phyloP scores from a whole-genome alignment of 306 rosid species.

The Coriaria nepalensis region DNA sequence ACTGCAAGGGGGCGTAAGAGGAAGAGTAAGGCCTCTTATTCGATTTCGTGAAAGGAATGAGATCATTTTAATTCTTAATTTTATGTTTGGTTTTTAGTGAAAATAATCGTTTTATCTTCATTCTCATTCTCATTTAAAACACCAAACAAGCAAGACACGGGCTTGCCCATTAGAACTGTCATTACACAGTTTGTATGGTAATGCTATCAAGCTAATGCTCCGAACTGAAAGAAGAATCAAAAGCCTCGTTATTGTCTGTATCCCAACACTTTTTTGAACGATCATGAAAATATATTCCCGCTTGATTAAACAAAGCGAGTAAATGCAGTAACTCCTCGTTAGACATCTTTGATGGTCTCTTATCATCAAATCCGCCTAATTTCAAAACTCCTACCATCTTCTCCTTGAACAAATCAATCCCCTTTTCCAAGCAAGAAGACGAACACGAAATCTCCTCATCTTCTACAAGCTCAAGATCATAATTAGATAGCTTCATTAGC shows the following conservation, averaged over 20 bases:
- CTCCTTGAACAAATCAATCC: constrained; percentile 18
- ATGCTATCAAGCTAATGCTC: constrained; percentile 2
- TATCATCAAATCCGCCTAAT: constrained; percentile 43
- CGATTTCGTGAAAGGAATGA: too few relatives aligned
- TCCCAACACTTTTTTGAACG: constrained; percentile 16
- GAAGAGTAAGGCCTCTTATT: neutral
- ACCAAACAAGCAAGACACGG: too few relatives aligned
- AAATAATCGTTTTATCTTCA: too few relatives aligned
- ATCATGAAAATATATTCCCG: constrained; percentile 52
- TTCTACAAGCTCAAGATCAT: constrained; percentile 3
- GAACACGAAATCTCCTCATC: constrained; percentile 8
- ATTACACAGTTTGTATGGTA: constrained; percentile 4
- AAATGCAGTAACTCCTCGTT: constrained; percentile 45
- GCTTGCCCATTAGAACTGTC: too few relatives aligned
- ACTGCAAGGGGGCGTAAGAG: too few relatives aligned
- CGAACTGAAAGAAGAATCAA: constrained; percentile 16
- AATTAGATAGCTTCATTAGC: constrained; percentile 23
- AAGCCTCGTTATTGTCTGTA: neutral
- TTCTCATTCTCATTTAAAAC: too few relatives aligned
- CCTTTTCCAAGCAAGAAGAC: constrained; percentile 17
- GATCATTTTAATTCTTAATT: too few relatives aligned
- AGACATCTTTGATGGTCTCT: constrained; percentile 63
- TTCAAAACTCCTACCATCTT: constrained; percentile 41
- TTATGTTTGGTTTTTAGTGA: too few relatives aligned
- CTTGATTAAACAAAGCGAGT: constrained; percentile 50